phyloP scores from a whole-genome alignment of 305 asterid genomes.

The Solanum hybrid region DNA sequence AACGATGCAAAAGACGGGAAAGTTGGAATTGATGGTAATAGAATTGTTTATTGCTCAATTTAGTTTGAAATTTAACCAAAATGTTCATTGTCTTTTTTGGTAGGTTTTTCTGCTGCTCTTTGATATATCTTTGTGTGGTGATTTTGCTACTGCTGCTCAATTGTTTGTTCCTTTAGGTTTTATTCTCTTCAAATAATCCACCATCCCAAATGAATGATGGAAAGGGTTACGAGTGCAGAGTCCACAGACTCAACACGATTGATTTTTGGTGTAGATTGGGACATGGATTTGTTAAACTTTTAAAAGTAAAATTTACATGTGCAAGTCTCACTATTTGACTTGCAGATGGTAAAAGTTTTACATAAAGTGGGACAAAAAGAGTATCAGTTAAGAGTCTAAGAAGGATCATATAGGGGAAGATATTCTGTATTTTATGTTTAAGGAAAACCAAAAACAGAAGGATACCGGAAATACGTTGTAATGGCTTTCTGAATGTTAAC shows the following conservation, averaged over 20 bases:
- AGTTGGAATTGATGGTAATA: conserved; percentile 33
- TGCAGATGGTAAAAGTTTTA: not conserved
- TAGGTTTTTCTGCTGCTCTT: not conserved
- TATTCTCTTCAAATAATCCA: not conserved
- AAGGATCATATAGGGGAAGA: not conserved
- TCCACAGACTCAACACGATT: not conserved
- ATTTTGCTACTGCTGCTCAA: not conserved
- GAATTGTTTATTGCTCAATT: conserved; percentile 21
- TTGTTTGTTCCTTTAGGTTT: not conserved
- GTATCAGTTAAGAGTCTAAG: not conserved
- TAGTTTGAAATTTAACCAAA: not conserved
- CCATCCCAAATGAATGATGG: not conserved
- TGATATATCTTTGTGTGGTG: not conserved
- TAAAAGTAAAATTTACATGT: not conserved
- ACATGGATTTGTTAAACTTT: not conserved
- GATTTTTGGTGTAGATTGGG: not conserved
- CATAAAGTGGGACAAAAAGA: not conserved
- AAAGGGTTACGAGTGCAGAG: not conserved
- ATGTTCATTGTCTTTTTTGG: not conserved
- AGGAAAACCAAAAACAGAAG: not conserved
- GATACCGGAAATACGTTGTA: not conserved
- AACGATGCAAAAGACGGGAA: conserved; percentile 33
- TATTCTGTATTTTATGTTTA: not conserved
- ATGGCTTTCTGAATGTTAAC: not conserved
- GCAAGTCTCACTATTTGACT: not conserved